Evolutionary conservation across 345 rosid species (phyloP).

Genomic region (Boechera retrofracta): DNA sequence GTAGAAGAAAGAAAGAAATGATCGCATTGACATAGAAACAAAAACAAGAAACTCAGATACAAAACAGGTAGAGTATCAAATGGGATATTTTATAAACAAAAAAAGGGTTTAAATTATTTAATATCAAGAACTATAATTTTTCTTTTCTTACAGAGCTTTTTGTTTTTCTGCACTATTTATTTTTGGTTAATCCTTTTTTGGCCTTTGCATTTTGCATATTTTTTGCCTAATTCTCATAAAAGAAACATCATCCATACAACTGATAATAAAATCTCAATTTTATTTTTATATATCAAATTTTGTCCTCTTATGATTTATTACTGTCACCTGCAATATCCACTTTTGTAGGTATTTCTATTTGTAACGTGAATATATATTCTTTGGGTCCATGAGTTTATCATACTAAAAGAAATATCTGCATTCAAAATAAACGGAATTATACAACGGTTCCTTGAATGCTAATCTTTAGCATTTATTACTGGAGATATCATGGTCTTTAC

Average conservation of each 20-base stretch:
- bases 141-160: conserved; percentile 26
- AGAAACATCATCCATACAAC: conserved; percentile 34
- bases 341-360: background rate
- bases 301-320: conserved; percentile 21
- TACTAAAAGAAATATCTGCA: conserved; percentile 29
- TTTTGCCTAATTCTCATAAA: conserved; percentile 20
- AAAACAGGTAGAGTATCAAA: conserved; percentile 40
- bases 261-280: conserved; percentile 33
- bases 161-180: conserved; percentile 7
- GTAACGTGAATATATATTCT: conserved; percentile 23
- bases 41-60: conserved; percentile 43
- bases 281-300: background rate
- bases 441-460: conserved; percentile 20
- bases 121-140: conserved; percentile 27
- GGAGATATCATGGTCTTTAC: conserved; percentile 22
- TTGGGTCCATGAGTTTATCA: background rate
- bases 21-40: conserved; percentile 36
- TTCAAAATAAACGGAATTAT: conserved; percentile 23
- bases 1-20: conserved; percentile 40
- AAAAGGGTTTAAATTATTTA: conserved; percentile 33
- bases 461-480: conserved; percentile 19
- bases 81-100: conserved; percentile 34
- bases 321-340: conserved; percentile 21
- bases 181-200: conserved; percentile 33
- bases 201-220: conserved; percentile 16